These are phyloP conservation scores for Phaeoacremonium minimum DNA, from an alignment of 2,329 filamentous ascomycete species.

Conservation along the genomic window DNA sequence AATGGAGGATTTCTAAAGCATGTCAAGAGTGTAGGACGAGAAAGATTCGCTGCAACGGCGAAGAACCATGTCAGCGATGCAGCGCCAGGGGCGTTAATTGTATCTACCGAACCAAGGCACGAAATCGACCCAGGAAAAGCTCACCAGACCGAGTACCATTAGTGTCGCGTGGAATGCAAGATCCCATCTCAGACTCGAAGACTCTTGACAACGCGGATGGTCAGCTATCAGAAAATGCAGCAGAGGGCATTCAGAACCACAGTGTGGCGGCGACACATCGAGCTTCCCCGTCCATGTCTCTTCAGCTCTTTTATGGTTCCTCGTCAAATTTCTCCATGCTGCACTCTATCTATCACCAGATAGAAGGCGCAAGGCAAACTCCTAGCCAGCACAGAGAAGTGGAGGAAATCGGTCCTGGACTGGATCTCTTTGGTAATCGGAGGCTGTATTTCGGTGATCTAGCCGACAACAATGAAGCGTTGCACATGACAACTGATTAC, in stretches of 20 bases:
- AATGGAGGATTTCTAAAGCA: slow-evolving; percentile 5
- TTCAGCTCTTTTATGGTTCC: slow-evolving; percentile 41
- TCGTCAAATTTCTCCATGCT: slow-evolving; percentile 40
- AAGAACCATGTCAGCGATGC: slow-evolving; percentile 10
- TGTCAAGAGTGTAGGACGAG: slow-evolving; percentile 10
- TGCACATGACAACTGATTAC: slow-evolving; percentile 13
- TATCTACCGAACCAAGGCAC: slow-evolving; percentile 7
- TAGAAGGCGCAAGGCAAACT: slow-evolving; percentile 18
- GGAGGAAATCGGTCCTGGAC: slow-evolving; percentile 23
- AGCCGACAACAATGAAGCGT: slow-evolving; percentile 23
- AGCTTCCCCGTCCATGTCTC: slow-evolving; percentile 34
- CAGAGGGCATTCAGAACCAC: slow-evolving; percentile 23
- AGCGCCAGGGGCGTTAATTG: slow-evolving; percentile 8
- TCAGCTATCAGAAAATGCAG: slow-evolving; percentile 4
- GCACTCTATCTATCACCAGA: slow-evolving; percentile 24
- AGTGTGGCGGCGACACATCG: slow-evolving; percentile 42
- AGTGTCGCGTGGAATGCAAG: neutral
- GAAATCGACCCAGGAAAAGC: slow-evolving; percentile 10
- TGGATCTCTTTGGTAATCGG: slow-evolving; percentile 23
- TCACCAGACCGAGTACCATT: neutral
- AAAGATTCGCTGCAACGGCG: slow-evolving; percentile 11
- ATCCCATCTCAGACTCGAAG: neutral
- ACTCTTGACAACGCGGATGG: too few species aligned
- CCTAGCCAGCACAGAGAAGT: slow-evolving; percentile 17
- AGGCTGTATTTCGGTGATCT: slow-evolving; percentile 28